Evolutionary conservation across 768 basidiomycete genomes (phyloP), one percentile per base, ranked within the genome.

Genomic region (Daedaleopsis nitida): DNA sequence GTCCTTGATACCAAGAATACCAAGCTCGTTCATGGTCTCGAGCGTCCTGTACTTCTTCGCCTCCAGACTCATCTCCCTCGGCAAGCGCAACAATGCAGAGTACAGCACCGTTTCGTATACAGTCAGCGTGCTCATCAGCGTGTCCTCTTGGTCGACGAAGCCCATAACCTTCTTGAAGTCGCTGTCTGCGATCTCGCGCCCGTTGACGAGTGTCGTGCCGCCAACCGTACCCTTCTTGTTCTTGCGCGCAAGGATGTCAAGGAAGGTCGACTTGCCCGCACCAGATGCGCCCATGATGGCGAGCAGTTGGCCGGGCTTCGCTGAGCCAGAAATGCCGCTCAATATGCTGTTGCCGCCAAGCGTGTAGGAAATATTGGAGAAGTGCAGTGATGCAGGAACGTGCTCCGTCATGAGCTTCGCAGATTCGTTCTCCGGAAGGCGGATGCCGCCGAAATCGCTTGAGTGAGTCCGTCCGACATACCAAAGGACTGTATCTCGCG

Each of bases 91-190:
- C 50, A 98, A 72, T 13, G 97, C 97, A 54, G 92, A 95, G 71
- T 97, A 97, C 55, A 98, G 73, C 17, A 99, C 89, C 0, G 96
- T 98, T 80, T 99, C 97, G 73, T 98, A 98, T 21, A 98, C 97
- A 3, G 96, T 99, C 75, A 98, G 78, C 9, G 96, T 98, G 70
- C 89, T 86, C 91, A 99, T 96, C 64, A 99, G 76, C 11, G 94
- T 97, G 73, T 99, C 97, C 74, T 98, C 97, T 75, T 99, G 97
- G 71, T 99, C 96, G 47, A 99, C 97, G 66, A 92, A 99, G 34
- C 97, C 97, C 65, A 90, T 86, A 6, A 98, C 89, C 38, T 86
- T 85, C 72, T 86, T 88, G 79, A 93, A 97, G 71, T 90, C 85
- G 24, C 80, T 75, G 72, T 92, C 81, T 47, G 79, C 78, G 24